Percentiles rank a stretch among this genome's conserved stretches.
Conservation (phyloP, 305 asterid genomes). For the Solanum chacoense region DNA sequence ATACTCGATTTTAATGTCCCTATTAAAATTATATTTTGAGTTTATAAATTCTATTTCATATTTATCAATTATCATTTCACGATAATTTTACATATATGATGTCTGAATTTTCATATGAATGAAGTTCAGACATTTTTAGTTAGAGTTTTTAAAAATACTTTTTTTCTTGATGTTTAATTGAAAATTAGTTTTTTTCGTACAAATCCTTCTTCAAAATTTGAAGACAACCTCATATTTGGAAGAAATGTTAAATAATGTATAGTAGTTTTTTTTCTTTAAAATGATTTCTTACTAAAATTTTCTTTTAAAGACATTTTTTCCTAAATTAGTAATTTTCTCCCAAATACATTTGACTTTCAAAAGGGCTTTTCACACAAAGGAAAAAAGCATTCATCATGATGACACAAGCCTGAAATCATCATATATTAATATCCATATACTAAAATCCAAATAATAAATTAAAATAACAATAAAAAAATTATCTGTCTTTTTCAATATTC, state of each 20-base stretch:
- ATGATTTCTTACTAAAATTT: not conserved
- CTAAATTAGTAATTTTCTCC: not conserved
- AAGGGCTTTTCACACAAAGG: not conserved
- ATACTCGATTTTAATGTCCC: not conserved
- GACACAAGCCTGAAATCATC: constrained; percentile 27
- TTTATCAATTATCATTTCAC: no score
- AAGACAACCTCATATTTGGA: not conserved
- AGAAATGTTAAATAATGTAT: not conserved
- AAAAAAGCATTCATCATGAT: constrained; percentile 22
- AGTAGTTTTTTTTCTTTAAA: not conserved
- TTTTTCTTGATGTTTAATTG: not conserved
- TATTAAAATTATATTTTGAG: not conserved
- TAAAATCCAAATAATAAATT: not conserved
- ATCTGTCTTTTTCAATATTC: not conserved
- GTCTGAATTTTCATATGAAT: not conserved
- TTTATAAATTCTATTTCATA: no score
- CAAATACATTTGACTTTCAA: not conserved
- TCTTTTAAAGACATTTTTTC: not conserved
- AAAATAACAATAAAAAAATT: not conserved
- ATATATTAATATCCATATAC: not conserved
- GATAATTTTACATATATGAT: not conserved
- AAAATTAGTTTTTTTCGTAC: not conserved
- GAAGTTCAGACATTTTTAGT: no score
- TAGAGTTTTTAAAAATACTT: no score
- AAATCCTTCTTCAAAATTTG: not conserved